Evolutionary conservation across 148 eudicot genomes (phyloP).

Genomic region (Fallopia convolvulus): DNA sequence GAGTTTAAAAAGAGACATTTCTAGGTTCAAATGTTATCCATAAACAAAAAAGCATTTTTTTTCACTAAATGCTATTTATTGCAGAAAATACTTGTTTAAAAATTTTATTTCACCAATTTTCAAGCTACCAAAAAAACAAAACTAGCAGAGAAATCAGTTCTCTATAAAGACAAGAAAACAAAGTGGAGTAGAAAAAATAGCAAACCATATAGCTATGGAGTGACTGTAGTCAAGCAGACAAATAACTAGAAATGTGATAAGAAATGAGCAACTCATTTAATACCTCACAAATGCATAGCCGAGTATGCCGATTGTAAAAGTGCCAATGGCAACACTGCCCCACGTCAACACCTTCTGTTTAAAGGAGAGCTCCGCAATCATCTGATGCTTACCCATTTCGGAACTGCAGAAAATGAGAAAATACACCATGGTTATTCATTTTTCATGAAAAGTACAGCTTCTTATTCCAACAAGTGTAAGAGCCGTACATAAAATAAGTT

Average conservation of each 20-base stretch:
- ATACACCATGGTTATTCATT: not conserved
- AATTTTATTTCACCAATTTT: no score
- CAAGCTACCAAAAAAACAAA: no score
- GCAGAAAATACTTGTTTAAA: no score
- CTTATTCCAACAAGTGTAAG: not conserved
- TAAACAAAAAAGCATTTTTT: no score
- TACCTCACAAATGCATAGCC: slow-evolving; percentile 13
- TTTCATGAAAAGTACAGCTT: not conserved
- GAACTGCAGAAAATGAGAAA: slow-evolving; percentile 61
- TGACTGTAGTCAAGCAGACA: not conserved
- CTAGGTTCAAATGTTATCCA: no score
- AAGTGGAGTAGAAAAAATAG: no score
- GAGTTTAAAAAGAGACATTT: no score
- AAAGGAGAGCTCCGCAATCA: slow-evolving; percentile 55
- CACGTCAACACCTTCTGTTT: slow-evolving; percentile 49
- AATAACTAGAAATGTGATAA: not conserved
- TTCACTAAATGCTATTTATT: no score
- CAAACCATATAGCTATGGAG: not conserved
- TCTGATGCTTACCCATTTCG: slow-evolving; percentile 66
- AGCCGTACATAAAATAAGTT: not conserved
- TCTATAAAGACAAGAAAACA: no score
- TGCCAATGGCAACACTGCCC: slow-evolving; percentile 60
- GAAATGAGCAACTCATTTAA: not conserved
- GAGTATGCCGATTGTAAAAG: slow-evolving; percentile 60
- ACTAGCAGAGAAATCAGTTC: no score